phyloP scores from a whole-genome alignment of 2,329 filamentous ascomycete genomes.

The Akanthomyces uredinophilus region DNA sequence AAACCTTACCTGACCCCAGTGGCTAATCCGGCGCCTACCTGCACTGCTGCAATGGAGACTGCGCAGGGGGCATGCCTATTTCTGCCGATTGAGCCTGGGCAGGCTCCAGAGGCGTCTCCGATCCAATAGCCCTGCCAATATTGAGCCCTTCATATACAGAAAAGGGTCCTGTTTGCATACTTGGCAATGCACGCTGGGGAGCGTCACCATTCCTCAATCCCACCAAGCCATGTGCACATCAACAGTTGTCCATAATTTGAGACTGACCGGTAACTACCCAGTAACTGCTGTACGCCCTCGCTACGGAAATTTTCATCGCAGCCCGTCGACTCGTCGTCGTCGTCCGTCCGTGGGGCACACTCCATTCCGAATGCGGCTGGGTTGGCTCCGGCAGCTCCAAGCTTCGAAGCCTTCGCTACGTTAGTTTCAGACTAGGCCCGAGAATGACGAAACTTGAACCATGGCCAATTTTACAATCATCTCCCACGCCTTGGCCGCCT shows the following conservation, averaged over 20 bases:
- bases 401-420: conserved; percentile 11
- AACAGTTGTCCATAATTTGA: neutral
- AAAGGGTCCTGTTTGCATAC: neutral
- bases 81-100: neutral
- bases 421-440: conserved; percentile 15
- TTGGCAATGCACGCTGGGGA: neutral
- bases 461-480: conserved; percentile 13
- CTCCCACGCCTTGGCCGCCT: conserved; percentile 12
- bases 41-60: conserved; percentile 7
- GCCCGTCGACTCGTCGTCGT: neutral
- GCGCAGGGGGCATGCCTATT: neutral
- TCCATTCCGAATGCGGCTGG: conserved; percentile 20
- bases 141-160: neutral
- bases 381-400: conserved; percentile 11
- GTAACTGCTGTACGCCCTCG: neutral
- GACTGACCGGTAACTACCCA: too few relatives aligned
- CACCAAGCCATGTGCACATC: neutral
- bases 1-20: neutral
- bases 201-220: neutral
- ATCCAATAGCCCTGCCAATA: conserved; percentile 2
- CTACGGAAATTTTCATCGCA: neutral
- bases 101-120: conserved; percentile 1
- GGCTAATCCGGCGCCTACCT: neutral
- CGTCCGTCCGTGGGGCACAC: neutral
- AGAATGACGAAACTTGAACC: conserved; percentile 16